These are phyloP conservation scores for Xerocomellus chrysenteron DNA, from an alignment of 768 basidiomycete genomes.

Conservation along the genomic window DNA sequence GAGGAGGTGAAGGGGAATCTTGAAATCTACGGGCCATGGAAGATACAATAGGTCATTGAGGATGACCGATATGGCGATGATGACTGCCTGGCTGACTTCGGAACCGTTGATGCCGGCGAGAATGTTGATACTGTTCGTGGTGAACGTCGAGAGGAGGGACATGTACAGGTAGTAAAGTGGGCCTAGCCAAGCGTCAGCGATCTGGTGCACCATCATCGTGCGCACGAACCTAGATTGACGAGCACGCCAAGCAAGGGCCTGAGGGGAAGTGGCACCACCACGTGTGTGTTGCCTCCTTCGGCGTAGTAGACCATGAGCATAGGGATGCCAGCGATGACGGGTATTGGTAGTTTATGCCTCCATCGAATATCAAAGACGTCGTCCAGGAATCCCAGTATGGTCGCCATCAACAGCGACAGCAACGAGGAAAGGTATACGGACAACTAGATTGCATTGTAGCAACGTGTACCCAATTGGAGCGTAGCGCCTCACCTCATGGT, in stretches of 20 bases:
- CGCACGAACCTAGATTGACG: slow-evolving; percentile 82
- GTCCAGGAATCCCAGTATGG: slow-evolving; percentile 92
- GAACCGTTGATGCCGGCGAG: slow-evolving; percentile 97
- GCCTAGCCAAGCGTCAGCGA: slow-evolving; percentile 47
- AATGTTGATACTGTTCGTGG: slow-evolving; percentile 98
- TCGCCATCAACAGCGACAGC: slow-evolving; percentile 89
- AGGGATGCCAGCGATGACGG: slow-evolving; percentile 92
- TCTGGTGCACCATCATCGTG: not conserved
- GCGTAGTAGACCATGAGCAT: slow-evolving; percentile 96
- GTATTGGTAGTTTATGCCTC: slow-evolving; percentile 97
- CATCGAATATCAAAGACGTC: slow-evolving; percentile 99
- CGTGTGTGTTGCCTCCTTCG: slow-evolving; percentile 88
- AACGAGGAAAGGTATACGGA: slow-evolving; percentile 91
- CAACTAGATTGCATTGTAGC: slow-evolving; percentile 46
- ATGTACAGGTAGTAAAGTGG: slow-evolving; percentile 97
- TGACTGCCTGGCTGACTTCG: slow-evolving; percentile 89
- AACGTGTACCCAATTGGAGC: not conserved
- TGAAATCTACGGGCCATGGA: slow-evolving; percentile 80
- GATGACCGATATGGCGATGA: slow-evolving; percentile 88
- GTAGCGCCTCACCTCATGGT: slow-evolving; percentile 63
- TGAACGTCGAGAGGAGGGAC: slow-evolving; percentile 92
- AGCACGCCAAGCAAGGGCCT: slow-evolving; percentile 71
- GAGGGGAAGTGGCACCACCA: slow-evolving; percentile 87
- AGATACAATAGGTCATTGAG: slow-evolving; percentile 92
- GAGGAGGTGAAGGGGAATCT: slow-evolving; percentile 67